phyloP scores from a whole-genome alignment of 2,329 filamentous ascomycete species.

The Biscogniauxia mediterranea region DNA sequence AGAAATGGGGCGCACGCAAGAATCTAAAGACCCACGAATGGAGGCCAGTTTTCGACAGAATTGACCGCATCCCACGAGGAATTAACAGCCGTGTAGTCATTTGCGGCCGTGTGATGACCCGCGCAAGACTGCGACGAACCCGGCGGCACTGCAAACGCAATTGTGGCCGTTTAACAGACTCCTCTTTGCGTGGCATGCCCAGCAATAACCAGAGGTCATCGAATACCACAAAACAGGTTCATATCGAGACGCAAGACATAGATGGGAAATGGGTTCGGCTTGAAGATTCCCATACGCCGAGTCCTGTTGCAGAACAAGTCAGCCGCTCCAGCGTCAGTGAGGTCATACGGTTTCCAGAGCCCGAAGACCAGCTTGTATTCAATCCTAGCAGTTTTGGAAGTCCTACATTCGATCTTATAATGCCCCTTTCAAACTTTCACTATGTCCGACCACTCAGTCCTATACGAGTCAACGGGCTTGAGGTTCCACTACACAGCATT shows the following conservation, averaged over 20 bases:
- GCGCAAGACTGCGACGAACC: constrained; percentile 2
- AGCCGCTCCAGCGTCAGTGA: too few relatives aligned
- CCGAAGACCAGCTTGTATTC: too few relatives aligned
- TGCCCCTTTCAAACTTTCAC: too few relatives aligned
- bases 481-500: too few relatives aligned
- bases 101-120: neutral
- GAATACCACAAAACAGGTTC: neutral
- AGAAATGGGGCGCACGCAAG: constrained; percentile 9
- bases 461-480: too few relatives aligned
- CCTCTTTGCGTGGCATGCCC: neutral
- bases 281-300: neutral
- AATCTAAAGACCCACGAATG: constrained; percentile 10
- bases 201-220: neutral
- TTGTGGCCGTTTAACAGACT: neutral
- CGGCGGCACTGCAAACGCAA: neutral
- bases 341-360: too few relatives aligned
- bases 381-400: too few relatives aligned
- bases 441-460: too few relatives aligned
- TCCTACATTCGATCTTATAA: too few relatives aligned
- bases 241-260: neutral
- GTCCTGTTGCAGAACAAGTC: too few relatives aligned
- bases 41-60: constrained; percentile 1
- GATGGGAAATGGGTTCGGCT: neutral
- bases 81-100: constrained; percentile 9
- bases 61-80: constrained; percentile 5